phyloP scores from a whole-genome alignment of 1,284 basidiomycete genomes.

The Trichosporon sp. region DNA sequence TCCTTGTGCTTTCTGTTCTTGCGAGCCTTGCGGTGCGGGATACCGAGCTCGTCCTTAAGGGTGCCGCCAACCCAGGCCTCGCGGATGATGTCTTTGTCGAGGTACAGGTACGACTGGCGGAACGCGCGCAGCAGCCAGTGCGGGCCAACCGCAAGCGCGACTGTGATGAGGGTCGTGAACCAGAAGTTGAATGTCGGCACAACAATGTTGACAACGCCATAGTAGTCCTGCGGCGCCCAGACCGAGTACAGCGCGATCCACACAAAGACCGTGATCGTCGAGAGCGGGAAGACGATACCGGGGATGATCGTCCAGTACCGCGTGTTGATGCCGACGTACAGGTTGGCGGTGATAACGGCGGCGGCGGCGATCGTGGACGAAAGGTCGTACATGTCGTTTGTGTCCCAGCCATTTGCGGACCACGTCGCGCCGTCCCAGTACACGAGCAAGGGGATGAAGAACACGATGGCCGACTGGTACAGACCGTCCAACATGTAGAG shows the following conservation, averaged over 20 bases:
- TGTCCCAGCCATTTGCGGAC: constrained; percentile 73
- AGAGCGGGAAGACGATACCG: constrained; percentile 75
- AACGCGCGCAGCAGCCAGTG: constrained; percentile 42
- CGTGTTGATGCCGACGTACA: constrained; percentile 83
- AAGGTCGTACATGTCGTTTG: constrained; percentile 80
- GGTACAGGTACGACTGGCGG: constrained; percentile 43
- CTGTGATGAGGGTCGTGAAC: constrained; percentile 71
- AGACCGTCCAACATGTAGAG: constrained; percentile 90
- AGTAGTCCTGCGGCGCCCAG: constrained; percentile 69
- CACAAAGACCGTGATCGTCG: constrained; percentile 73
- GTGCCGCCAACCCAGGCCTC: constrained; percentile 85
- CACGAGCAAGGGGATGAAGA: constrained; percentile 82
- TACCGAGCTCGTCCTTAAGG: constrained; percentile 77
- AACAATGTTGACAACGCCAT: constrained; percentile 71
- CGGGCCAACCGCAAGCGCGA: constrained; percentile 69
- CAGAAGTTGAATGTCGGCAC: constrained; percentile 81
- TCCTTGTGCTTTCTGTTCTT: constrained; percentile 5
- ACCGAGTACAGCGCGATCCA: constrained; percentile 87
- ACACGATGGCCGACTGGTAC: constrained; percentile 87
- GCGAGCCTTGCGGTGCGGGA: constrained; percentile 55
- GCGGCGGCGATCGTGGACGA: constrained; percentile 89
- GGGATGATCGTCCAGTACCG: constrained; percentile 89
- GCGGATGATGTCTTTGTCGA: constrained; percentile 71
- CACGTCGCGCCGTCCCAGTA: constrained; percentile 66
- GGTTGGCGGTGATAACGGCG: constrained; percentile 83